phyloP scores from a whole-genome alignment of 1,284 basidiomycete species.

The Wallemia ichthyophaga region DNA sequence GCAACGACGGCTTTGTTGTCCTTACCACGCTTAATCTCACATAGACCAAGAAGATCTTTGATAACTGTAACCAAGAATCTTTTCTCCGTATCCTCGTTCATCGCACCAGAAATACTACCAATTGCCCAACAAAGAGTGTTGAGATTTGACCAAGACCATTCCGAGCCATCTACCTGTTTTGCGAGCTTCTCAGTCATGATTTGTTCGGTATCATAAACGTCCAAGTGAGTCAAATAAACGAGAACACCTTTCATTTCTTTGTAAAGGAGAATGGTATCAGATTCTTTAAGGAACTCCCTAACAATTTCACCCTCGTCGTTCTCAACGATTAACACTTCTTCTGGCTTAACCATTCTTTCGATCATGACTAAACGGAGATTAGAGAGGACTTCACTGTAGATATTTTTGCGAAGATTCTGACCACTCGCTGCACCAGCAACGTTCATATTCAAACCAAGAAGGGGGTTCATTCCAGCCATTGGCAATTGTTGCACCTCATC shows the following conservation, averaged over 20 bases:
- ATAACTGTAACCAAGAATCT: constrained; percentile 97
- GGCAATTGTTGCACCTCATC: constrained; percentile 84
- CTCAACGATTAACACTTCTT: constrained; percentile 94
- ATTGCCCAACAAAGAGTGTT: constrained; percentile 99
- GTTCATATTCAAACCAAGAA: constrained; percentile 70
- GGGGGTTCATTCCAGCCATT: constrained; percentile 65
- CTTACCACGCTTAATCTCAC: constrained; percentile 96
- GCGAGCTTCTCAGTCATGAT: constrained; percentile 90
- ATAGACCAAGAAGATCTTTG: constrained; percentile 84
- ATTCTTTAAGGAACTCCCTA: constrained; percentile 97
- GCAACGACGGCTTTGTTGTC: constrained; percentile 99
- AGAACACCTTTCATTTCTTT: constrained; percentile 96
- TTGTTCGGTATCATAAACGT: constrained; percentile 81
- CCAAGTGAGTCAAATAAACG: constrained; percentile 88
- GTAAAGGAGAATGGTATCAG: constrained; percentile 92
- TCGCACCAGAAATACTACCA: constrained; percentile 93
- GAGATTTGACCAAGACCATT: constrained; percentile 98
- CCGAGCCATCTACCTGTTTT: constrained; percentile 86
- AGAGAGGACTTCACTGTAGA: constrained; percentile 76
- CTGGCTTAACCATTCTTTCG: constrained; percentile 98
- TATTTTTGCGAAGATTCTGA: constrained; percentile 62
- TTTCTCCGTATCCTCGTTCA: constrained; percentile 98
- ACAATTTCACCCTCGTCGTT: constrained; percentile 99
- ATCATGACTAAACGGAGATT: constrained; percentile 90
- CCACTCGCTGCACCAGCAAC: constrained; percentile 27